Percentiles rank a stretch among this genome's conserved stretches.
Conservation (phyloP, 768 basidiomycete genomes). For the Boletus sp. region DNA sequence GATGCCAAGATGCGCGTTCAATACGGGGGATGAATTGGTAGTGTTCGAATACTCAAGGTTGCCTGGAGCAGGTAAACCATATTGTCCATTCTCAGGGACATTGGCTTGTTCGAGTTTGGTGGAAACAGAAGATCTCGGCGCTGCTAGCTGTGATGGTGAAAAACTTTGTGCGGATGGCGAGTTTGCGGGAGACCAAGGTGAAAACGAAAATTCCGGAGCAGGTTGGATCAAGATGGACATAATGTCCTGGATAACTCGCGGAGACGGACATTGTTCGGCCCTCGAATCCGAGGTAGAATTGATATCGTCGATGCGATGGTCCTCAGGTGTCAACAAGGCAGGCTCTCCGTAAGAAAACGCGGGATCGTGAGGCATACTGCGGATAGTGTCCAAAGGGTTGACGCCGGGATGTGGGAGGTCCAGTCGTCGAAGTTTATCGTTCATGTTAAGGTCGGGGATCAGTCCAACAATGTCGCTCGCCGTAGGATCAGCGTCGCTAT, state of each 20-base stretch:
- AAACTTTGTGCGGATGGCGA: background rate
- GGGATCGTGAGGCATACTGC: slow-evolving; percentile 1
- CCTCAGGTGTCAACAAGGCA: background rate
- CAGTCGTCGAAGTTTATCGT: slow-evolving; percentile 19
- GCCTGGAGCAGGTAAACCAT: background rate
- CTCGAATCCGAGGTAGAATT: background rate
- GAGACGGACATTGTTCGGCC: slow-evolving; percentile 21
- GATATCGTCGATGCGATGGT: background rate
- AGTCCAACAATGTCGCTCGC: slow-evolving; percentile 22
- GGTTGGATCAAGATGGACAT: slow-evolving; percentile 30
- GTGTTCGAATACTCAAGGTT: background rate
- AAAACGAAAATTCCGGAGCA: slow-evolving; percentile 6
- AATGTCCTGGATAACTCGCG: slow-evolving; percentile 32
- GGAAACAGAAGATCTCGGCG: background rate
- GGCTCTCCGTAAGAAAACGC: background rate
- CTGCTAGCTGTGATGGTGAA: background rate
- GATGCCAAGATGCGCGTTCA: slow-evolving; percentile 65
- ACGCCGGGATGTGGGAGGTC: slow-evolving; percentile 29
- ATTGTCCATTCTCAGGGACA: background rate
- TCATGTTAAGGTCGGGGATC: slow-evolving; percentile 38
- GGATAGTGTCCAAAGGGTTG: slow-evolving; percentile 41
- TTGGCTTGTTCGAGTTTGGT: background rate
- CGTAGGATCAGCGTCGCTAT: slow-evolving; percentile 8
- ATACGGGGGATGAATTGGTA: slow-evolving; percentile 43
- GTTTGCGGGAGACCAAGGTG: slow-evolving; percentile 3